phyloP scores from a whole-genome alignment of 768 basidiomycete species.

The Tulasnella sp. region DNA sequence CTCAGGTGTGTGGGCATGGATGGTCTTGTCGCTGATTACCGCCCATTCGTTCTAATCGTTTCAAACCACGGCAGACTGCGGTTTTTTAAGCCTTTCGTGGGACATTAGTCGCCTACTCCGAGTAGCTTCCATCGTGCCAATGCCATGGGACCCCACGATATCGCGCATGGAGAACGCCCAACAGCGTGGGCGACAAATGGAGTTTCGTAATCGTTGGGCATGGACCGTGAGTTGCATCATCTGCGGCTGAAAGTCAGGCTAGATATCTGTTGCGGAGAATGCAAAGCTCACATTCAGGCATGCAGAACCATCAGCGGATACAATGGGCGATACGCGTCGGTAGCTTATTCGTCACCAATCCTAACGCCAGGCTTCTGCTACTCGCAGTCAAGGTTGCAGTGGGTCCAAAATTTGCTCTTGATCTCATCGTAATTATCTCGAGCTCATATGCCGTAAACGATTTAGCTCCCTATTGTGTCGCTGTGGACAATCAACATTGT shows the following conservation, averaged over 20 bases:
- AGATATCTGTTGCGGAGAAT: neutral
- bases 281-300: neutral
- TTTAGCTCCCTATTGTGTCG: neutral
- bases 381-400: slow-evolving; percentile 21
- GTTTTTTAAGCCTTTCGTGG: slow-evolving; percentile 3
- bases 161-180: slow-evolving; percentile 32
- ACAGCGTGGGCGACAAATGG: slow-evolving; percentile 10
- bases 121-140: slow-evolving; percentile 34
- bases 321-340: slow-evolving; percentile 1
- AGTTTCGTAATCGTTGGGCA: slow-evolving; percentile 18
- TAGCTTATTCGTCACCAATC: neutral
- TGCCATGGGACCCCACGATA: slow-evolving; percentile 83
- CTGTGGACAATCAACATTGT: neutral
- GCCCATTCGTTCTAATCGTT: neutral
- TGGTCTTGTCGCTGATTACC: neutral
- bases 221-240: slow-evolving; percentile 23
- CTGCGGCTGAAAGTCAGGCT: neutral
- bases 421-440: neutral
- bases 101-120: slow-evolving; percentile 31
- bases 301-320: slow-evolving; percentile 9
- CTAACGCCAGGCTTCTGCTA: neutral
- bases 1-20: slow-evolving; percentile 33
- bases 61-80: too few relatives aligned
- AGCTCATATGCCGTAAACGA: neutral
- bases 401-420: slow-evolving; percentile 1